Conservation (phyloP, 2,329 filamentous ascomycete genomes). For the Pezicula neosporulosa region DNA sequence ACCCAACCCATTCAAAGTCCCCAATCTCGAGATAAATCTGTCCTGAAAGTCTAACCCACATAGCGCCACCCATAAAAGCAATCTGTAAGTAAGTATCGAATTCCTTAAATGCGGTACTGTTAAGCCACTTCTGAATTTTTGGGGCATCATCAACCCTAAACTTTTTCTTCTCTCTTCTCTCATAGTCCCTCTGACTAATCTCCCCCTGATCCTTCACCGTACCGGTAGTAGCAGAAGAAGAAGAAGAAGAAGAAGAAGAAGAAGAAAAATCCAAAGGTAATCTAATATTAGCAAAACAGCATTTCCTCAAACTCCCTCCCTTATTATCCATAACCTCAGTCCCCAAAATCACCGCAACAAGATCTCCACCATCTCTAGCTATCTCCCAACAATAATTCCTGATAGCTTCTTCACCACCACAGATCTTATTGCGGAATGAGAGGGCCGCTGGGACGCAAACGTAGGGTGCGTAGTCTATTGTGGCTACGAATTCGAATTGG, state of each 20-base stretch:
- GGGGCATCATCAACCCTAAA: slow-evolving; percentile 37
- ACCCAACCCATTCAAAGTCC: slow-evolving; percentile 72
- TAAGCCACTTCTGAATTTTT: slow-evolving; percentile 54
- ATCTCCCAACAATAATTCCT: slow-evolving; percentile 59
- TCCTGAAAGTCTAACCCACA: slow-evolving; percentile 73
- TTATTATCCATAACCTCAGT: slow-evolving; percentile 70
- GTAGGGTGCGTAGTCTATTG: slow-evolving; percentile 68
- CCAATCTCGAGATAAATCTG: slow-evolving; percentile 76
- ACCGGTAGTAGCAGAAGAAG: neutral
- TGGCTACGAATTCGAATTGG: slow-evolving; percentile 76
- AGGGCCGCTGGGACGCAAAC: slow-evolving; percentile 71
- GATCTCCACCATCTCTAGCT: slow-evolving; percentile 58
- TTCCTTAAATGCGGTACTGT: slow-evolving; percentile 36
- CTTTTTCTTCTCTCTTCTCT: slow-evolving; percentile 15
- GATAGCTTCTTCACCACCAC: slow-evolving; percentile 72
- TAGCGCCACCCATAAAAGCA: slow-evolving; percentile 50
- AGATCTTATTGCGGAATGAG: slow-evolving; percentile 62
- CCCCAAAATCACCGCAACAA: slow-evolving; percentile 58
- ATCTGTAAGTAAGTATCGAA: slow-evolving; percentile 64
- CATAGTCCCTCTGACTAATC: slow-evolving; percentile 10
- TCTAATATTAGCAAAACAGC: slow-evolving; percentile 69
- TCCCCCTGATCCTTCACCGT: slow-evolving; percentile 13
- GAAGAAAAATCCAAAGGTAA: slow-evolving; percentile 52
- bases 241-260: too few species aligned
- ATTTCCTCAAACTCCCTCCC: slow-evolving; percentile 55